A percentile compares a stretch with the other conserved stretches of the same genome.
Evolutionary conservation across 2,329 filamentous ascomycete species (phyloP).

Genomic region (Aspergillus sp.): DNA sequence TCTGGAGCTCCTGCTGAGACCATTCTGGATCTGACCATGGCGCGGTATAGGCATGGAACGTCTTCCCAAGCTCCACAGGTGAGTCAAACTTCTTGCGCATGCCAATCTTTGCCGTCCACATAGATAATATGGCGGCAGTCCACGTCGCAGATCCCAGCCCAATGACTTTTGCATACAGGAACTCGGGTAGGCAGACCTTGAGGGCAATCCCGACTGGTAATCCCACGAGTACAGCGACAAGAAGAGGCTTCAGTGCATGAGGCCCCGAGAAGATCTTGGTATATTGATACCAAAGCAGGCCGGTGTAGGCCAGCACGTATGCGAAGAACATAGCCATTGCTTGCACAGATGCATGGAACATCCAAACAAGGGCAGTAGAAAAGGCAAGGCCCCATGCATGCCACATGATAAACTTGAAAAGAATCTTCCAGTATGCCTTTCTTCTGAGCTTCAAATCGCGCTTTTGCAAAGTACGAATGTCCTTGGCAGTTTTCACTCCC

Average conservation of each 20-base stretch:
- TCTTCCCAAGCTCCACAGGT: conserved; percentile 22
- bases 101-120: conserved; percentile 41
- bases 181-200: conserved; percentile 29
- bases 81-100: conserved; percentile 35
- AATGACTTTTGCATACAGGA: conserved; percentile 39
- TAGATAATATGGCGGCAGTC: conserved; percentile 42
- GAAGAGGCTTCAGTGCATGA: conserved; percentile 39
- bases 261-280: conserved; percentile 45
- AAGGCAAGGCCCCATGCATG: conserved; percentile 46
- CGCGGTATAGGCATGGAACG: conserved; percentile 38
- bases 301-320: conserved; percentile 43
- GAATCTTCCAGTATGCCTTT: conserved; percentile 43
- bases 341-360: conserved; percentile 35
- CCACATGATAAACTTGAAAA: conserved; percentile 42
- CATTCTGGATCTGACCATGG: conserved; percentile 37
- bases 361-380: conserved; percentile 44
- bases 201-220: conserved; percentile 40
- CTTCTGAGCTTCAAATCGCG: conserved; percentile 39
- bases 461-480: conserved; percentile 38
- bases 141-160: conserved; percentile 43
- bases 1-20: conserved; percentile 44
- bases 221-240: conserved; percentile 38
- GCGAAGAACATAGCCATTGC: conserved; percentile 43
- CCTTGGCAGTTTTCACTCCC: conserved; percentile 32
- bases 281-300: conserved; percentile 46